Percentiles rank a stretch among this genome's conserved stretches.
These are phyloP conservation scores for Vaucheria bursata DNA, from an alignment of 352 stramenopile species.

Conservation along the genomic window DNA sequence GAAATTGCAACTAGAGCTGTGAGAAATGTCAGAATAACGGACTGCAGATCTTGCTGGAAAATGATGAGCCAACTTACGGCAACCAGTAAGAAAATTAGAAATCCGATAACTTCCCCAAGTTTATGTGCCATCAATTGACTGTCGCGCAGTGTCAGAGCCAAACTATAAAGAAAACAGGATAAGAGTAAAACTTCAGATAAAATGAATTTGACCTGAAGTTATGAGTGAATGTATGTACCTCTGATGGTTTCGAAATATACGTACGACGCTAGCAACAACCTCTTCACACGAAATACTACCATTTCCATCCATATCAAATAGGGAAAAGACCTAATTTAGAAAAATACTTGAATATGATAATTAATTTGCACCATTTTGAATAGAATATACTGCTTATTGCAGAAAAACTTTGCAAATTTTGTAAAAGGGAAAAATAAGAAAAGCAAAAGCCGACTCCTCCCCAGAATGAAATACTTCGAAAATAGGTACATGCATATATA, in stretches of 20 bases:
- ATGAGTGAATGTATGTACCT: neutral
- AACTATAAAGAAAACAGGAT: neutral
- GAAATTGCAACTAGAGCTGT: slow-evolving; percentile 35
- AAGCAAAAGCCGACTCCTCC: too few species aligned
- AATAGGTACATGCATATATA: too few species aligned
- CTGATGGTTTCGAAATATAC: neutral
- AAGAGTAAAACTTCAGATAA: neutral
- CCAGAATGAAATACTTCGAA: too few species aligned
- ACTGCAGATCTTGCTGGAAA: slow-evolving; percentile 18
- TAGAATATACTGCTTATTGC: too few species aligned
- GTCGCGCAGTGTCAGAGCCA: slow-evolving; percentile 27
- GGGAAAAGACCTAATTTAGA: neutral
- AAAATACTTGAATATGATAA: too few species aligned
- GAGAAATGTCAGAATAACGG: slow-evolving; percentile 24
- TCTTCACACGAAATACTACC: neutral
- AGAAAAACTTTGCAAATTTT: too few species aligned
- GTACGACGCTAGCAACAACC: neutral
- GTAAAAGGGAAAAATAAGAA: too few species aligned
- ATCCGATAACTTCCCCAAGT: slow-evolving; percentile 9
- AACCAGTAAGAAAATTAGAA: slow-evolving; percentile 21
- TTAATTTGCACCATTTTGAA: too few species aligned
- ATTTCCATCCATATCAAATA: neutral
- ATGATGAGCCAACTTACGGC: slow-evolving; percentile 34
- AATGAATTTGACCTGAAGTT: neutral
- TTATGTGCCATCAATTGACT: slow-evolving; percentile 35